phyloP scores from a whole-genome alignment of 2,329 filamentous ascomycete genomes.

The Cercospora sp. region DNA sequence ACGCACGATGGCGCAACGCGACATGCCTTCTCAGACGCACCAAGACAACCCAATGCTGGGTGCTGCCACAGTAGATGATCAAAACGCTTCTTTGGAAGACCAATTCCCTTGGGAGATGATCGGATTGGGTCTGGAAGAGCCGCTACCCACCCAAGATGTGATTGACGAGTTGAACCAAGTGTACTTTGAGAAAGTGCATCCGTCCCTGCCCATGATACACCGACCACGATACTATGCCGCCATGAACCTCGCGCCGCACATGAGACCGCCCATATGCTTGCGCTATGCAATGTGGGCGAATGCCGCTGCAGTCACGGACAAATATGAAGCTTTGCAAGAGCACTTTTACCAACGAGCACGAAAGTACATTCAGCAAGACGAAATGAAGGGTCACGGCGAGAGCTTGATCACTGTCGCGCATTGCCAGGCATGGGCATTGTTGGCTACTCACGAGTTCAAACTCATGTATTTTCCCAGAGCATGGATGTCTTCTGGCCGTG shows the following conservation, averaged over 20 bases:
- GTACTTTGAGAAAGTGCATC: slow-evolving; percentile 89
- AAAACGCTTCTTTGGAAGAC: slow-evolving; percentile 27
- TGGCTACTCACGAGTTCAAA: slow-evolving; percentile 88
- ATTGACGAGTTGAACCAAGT: slow-evolving; percentile 85
- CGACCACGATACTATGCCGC: slow-evolving; percentile 82
- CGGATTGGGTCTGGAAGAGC: slow-evolving; percentile 76
- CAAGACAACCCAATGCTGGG: slow-evolving; percentile 9
- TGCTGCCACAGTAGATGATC: slow-evolving; percentile 12
- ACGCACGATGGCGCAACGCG: slow-evolving; percentile 12
- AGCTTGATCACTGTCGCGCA: slow-evolving; percentile 82
- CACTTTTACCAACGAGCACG: slow-evolving; percentile 87
- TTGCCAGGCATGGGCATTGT: slow-evolving; percentile 78
- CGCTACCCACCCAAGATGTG: slow-evolving; percentile 73
- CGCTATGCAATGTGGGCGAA: slow-evolving; percentile 96
- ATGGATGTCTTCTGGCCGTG: slow-evolving; percentile 87
- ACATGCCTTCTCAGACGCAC: slow-evolving; percentile 12
- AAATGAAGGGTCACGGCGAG: slow-evolving; percentile 90
- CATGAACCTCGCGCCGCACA: slow-evolving; percentile 82
- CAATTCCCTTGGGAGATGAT: slow-evolving; percentile 82
- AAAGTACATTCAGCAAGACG: slow-evolving; percentile 87
- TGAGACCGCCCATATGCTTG: slow-evolving; percentile 81
- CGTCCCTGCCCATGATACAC: slow-evolving; percentile 84
- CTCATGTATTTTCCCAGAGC: slow-evolving; percentile 96
- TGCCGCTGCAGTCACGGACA: slow-evolving; percentile 81
- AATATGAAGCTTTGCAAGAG: slow-evolving; percentile 75